Conservation (phyloP, 1,284 basidiomycete species). For the Cutaneotrichosporon dermatis region DNA sequence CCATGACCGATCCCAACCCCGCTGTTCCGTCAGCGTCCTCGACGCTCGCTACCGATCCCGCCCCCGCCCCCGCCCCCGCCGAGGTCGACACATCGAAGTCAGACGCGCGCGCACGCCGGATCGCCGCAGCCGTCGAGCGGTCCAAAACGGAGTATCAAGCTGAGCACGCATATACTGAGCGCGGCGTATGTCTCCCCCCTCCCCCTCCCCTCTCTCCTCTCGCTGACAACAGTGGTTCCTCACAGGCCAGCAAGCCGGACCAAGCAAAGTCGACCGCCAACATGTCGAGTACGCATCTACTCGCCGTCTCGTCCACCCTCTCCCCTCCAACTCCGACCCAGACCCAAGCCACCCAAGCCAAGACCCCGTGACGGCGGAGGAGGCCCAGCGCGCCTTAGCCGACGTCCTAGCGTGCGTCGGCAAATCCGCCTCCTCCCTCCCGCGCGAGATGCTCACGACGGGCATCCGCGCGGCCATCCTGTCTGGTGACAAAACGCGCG, state of each 20-base stretch:
- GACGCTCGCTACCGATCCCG: too few species aligned
- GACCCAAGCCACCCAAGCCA: too few species aligned
- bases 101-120: conserved; percentile 26
- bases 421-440: conserved; percentile 6
- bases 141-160: conserved; percentile 38
- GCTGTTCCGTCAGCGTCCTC: too few species aligned
- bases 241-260: conserved; percentile 7
- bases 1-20: too few species aligned
- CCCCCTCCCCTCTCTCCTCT: too few species aligned
- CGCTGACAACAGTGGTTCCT: conserved; percentile 17
- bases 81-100: conserved; percentile 12
- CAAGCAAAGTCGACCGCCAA: conserved; percentile 29
- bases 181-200: conserved; percentile 26
- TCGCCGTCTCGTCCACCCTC: not conserved
- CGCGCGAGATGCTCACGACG: conserved; percentile 34
- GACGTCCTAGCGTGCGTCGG: not conserved
- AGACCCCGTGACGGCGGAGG: not conserved
- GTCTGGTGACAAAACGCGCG: conserved; percentile 10
- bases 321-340: too few species aligned
- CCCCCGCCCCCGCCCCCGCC: not conserved
- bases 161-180: conserved; percentile 43
- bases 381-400: too few species aligned
- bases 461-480: conserved; percentile 28
- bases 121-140: conserved; percentile 37
- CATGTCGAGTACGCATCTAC: conserved; percentile 16